Percentiles rank a stretch among this genome's conserved stretches.
Evolutionary conservation across 108 stramenopile genomes (phyloP).

Genomic region (Cyclotella cryptica): DNA sequence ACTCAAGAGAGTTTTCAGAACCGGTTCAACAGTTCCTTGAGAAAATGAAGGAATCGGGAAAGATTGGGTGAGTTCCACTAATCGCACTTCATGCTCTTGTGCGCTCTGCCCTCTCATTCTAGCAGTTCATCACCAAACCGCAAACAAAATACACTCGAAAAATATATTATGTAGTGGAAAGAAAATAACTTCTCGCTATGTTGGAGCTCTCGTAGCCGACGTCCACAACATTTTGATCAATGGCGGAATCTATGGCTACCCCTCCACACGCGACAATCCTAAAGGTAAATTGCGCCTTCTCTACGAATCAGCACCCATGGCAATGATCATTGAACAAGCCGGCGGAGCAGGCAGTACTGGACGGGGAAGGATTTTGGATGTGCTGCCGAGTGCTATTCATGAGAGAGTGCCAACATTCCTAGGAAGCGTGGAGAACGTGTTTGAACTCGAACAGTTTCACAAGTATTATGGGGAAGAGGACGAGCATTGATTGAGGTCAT

Average conservation of each 20-base stretch:
- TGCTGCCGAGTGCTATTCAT: conserved; percentile 84
- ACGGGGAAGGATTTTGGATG: conserved; percentile 80
- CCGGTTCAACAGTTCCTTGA: conserved; percentile 76
- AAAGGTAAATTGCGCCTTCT: conserved; percentile 90
- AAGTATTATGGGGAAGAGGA: conserved; percentile 68
- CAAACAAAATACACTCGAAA: not conserved
- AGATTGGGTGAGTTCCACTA: conserved; percentile 35
- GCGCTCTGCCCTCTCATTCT: not conserved
- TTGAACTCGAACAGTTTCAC: conserved; percentile 90
- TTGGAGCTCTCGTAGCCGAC: conserved; percentile 98
- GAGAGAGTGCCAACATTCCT: conserved; percentile 88
- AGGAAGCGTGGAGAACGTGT: conserved; percentile 88
- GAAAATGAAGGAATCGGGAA: conserved; percentile 63
- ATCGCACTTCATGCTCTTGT: not conserved
- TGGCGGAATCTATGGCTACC: conserved; percentile 99
- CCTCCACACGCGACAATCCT: conserved; percentile 83
- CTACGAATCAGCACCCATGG: conserved; percentile 97
- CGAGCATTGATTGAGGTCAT: not conserved
- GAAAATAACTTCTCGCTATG: conserved; percentile 75
- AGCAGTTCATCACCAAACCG: not conserved
- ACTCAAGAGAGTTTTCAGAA: conserved; percentile 84
- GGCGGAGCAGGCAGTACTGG: conserved; percentile 97
- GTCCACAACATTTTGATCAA: conserved; percentile 99
- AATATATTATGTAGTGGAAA: conserved; percentile 33
- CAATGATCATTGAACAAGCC: conserved; percentile 98